Percentiles rank a stretch among this genome's conserved stretches.
phyloP scores from a whole-genome alignment of 192 early-diverging fungal species.

The Coemansia sp. region DNA sequence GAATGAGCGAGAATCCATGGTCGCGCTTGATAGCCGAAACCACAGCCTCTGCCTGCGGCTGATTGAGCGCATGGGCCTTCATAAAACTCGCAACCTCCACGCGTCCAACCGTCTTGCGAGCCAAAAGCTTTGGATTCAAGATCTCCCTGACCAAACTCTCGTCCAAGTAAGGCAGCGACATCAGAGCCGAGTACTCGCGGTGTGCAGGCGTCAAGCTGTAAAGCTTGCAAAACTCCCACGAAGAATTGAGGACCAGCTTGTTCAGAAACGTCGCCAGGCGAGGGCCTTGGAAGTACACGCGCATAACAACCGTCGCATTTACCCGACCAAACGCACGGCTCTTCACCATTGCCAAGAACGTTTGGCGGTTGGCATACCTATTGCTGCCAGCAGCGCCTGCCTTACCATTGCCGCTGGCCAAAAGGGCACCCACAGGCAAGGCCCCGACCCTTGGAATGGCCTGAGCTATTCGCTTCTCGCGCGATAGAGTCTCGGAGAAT shows the following conservation, averaged over 20 bases:
- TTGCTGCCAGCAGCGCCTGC: neutral
- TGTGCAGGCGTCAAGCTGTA: constrained; percentile 70
- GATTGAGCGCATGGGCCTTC: constrained; percentile 77
- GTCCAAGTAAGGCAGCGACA: constrained; percentile 58
- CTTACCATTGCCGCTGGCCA: neutral
- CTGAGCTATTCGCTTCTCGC: constrained; percentile 27
- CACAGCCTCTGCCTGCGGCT: constrained; percentile 88
- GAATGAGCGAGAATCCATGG: constrained; percentile 85
- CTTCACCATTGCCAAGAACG: constrained; percentile 47
- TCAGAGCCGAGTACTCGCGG: constrained; percentile 82
- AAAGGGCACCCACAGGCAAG: neutral
- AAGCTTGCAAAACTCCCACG: constrained; percentile 49
- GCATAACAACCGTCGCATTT: constrained; percentile 29
- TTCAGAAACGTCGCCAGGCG: constrained; percentile 19
- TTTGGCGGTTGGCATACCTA: constrained; percentile 19
- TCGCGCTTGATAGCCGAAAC: constrained; percentile 59
- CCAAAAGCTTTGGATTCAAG: constrained; percentile 54
- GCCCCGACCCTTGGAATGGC: constrained; percentile 8
- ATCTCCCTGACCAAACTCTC: constrained; percentile 65
- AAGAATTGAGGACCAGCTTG: constrained; percentile 35
- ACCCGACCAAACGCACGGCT: constrained; percentile 22
- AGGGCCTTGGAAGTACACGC: constrained; percentile 22
- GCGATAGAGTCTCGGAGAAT: constrained; percentile 45
- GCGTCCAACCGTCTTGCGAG: constrained; percentile 23
- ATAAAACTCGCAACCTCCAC: constrained; percentile 52